These are phyloP conservation scores for Jamesozyma spencerorum DNA, from an alignment of 805 yeast species.

Conservation along the genomic window DNA sequence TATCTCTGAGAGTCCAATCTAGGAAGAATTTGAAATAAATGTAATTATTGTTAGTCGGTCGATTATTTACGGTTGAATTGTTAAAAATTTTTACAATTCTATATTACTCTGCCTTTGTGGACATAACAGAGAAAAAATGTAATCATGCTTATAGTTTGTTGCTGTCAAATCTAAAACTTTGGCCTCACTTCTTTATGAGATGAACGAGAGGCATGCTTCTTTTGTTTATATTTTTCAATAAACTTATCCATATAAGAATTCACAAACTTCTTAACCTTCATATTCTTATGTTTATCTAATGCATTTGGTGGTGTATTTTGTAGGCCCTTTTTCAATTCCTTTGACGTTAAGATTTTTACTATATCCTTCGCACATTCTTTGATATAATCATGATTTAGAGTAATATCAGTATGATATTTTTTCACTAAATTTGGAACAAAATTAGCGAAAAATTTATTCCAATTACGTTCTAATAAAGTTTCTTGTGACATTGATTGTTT, in stretches of 20 bases:
- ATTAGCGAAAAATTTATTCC: conserved; percentile 49
- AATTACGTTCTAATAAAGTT: conserved; percentile 22
- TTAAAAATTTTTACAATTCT: no score
- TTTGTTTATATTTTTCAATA: conserved; percentile 36
- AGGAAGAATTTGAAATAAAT: background rate
- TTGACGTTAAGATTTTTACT: conserved; percentile 53
- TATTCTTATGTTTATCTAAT: conserved; percentile 52
- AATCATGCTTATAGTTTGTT: no score
- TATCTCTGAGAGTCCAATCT: no score
- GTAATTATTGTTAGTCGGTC: no score
- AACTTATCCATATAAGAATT: conserved; percentile 60
- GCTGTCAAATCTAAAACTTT: no score
- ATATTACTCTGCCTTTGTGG: no score
- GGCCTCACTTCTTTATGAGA: no score
- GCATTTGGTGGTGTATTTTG: conserved; percentile 40
- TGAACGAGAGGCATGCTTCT: conserved; percentile 21
- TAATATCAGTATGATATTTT: conserved; percentile 44
- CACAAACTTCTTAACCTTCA: conserved; percentile 60
- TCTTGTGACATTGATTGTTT: conserved; percentile 12
- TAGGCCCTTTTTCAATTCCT: conserved; percentile 43
- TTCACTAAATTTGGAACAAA: conserved; percentile 72
- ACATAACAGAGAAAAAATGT: no score
- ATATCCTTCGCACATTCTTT: conserved; percentile 77
- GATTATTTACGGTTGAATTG: no score
- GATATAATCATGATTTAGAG: conserved; percentile 58